A percentile compares a stretch with the other conserved stretches of the same genome.
phyloP scores from a whole-genome alignment of 768 basidiomycete genomes.

The Xerocomellus chrysenteron region DNA sequence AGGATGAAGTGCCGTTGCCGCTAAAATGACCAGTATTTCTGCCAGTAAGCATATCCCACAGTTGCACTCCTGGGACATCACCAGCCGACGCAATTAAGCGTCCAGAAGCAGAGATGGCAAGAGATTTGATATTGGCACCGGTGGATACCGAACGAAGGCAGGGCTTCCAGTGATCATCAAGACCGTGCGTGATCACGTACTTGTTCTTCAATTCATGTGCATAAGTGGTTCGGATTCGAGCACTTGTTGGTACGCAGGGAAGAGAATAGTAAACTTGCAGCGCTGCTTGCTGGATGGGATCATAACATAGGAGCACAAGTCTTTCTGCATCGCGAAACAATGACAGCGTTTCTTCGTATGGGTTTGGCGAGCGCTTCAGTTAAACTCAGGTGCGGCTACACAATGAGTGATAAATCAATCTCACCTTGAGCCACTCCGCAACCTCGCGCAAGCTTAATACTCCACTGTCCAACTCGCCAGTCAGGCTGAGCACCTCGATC shows the following conservation, averaged over 20 bases:
- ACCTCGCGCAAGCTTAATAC: constrained; percentile 11
- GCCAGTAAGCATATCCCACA: constrained; percentile 20
- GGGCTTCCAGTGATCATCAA: constrained; percentile 13
- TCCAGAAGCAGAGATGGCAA: constrained; percentile 19
- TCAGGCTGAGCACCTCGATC: constrained; percentile 21
- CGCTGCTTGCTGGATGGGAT: constrained; percentile 17
- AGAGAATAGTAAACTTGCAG: constrained; percentile 18
- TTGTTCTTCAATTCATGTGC: constrained; percentile 9
- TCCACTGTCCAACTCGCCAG: constrained; percentile 16
- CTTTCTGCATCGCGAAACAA: constrained; percentile 18
- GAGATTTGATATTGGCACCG: constrained; percentile 8
- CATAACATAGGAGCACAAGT: constrained; percentile 20
- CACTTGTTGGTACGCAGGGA: constrained; percentile 7
- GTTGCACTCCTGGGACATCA: constrained; percentile 37
- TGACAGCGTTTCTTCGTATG: constrained; percentile 6
- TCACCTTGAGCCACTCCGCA: constrained; percentile 16
- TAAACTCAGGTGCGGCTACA: background rate
- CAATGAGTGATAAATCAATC: background rate
- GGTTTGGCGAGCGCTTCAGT: constrained; percentile 7
- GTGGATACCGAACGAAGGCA: constrained; percentile 15
- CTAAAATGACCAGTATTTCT: constrained; percentile 13
- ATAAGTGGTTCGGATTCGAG: constrained; percentile 12
- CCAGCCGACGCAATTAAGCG: constrained; percentile 17
- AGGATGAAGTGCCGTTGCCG: constrained; percentile 4
- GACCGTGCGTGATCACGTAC: constrained; percentile 7